A percentile compares a stretch with the other conserved stretches of the same genome.
phyloP scores from a whole-genome alignment of 1,284 basidiomycete species.

The Leccinum pachyderme region DNA sequence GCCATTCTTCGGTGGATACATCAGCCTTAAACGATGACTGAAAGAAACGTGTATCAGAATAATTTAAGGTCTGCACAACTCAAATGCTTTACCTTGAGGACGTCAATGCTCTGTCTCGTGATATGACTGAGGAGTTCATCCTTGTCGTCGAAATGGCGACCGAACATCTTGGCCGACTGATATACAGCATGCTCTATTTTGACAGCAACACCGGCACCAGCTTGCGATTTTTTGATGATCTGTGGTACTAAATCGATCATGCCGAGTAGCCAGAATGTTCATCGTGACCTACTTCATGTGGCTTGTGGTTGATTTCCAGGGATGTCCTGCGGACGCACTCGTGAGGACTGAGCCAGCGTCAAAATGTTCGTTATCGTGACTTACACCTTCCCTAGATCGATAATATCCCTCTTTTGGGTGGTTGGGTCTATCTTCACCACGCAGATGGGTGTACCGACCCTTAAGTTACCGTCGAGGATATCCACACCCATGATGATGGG shows the following conservation, averaged over 20 bases:
- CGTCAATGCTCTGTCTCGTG: slow-evolving; percentile 91
- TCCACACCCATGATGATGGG: slow-evolving; percentile 98
- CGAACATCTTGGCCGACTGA: slow-evolving; percentile 93
- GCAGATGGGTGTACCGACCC: slow-evolving; percentile 95
- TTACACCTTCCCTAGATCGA: slow-evolving; percentile 92
- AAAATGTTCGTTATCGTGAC: slow-evolving; percentile 30
- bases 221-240: slow-evolving; percentile 90
- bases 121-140: slow-evolving; percentile 93
- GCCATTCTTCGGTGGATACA: slow-evolving; percentile 91
- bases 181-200: slow-evolving; percentile 98
- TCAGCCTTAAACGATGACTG: slow-evolving; percentile 87
- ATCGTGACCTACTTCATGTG: slow-evolving; percentile 56
- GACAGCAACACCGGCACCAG: slow-evolving; percentile 95
- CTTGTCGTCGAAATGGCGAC: slow-evolving; percentile 93
- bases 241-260: slow-evolving; percentile 36
- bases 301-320: slow-evolving; percentile 92
- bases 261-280: background rate
- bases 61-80: background rate
- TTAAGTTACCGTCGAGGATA: slow-evolving; percentile 89
- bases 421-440: slow-evolving; percentile 87
- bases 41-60: slow-evolving; percentile 8
- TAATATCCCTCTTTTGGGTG: slow-evolving; percentile 89
- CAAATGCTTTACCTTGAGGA: slow-evolving; percentile 68
- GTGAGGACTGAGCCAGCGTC: slow-evolving; percentile 9
- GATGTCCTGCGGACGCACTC: slow-evolving; percentile 64